These are phyloP conservation scores for Fusarium metavorans DNA, from an alignment of 2,329 filamentous ascomycete species.

Conservation along the genomic window DNA sequence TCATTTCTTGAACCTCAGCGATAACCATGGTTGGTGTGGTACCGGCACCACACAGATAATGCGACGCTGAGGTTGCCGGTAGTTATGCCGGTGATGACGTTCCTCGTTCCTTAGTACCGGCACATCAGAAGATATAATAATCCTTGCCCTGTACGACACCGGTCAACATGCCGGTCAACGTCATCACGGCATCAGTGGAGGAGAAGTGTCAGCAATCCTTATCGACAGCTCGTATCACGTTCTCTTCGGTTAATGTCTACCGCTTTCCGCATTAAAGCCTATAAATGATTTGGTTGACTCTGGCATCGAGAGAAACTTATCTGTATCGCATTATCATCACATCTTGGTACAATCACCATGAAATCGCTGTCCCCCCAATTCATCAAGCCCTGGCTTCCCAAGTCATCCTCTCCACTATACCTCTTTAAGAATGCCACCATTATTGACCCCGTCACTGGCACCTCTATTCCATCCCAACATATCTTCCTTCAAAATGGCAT, in stretches of 20 bases:
- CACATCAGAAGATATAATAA: not conserved
- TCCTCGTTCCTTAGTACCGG: not conserved
- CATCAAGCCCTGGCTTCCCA: not conserved
- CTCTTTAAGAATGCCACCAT: not conserved
- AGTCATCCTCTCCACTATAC: not conserved
- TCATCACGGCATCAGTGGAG: not conserved
- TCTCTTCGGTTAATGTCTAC: not conserved
- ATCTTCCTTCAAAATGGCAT: not conserved
- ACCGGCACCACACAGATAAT: not conserved
- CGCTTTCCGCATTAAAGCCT: not conserved
- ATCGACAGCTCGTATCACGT: not conserved
- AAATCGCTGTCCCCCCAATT: not conserved
- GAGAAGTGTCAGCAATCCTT: no score
- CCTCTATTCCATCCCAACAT: not conserved
- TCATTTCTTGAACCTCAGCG: not conserved
- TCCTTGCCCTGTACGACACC: no score
- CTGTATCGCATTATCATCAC: not conserved
- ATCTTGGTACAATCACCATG: not conserved
- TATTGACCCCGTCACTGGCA: not conserved
- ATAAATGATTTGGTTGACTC: not conserved
- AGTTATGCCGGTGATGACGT: no score
- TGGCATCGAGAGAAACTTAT: not conserved
- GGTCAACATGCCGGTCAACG: not conserved
- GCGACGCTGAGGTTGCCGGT: no score
- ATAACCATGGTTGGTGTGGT: not conserved